Conservation (phyloP, 2,329 filamentous ascomycete genomes). For the Penicillium sp. region DNA sequence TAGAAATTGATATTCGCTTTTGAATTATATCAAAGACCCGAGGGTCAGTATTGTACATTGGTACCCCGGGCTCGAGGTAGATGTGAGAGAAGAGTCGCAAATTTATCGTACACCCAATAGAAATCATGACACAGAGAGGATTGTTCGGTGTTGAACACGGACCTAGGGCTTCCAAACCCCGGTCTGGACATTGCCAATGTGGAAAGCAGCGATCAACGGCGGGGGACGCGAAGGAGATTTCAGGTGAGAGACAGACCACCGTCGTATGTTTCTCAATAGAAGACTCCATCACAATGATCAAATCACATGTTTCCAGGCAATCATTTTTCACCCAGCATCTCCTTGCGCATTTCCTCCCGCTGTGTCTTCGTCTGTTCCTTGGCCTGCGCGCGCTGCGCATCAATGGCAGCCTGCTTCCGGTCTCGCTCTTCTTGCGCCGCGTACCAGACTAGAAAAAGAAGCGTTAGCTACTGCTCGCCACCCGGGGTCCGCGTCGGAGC, state of each 20-base stretch:
- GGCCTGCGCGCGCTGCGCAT: slow-evolving; percentile 25
- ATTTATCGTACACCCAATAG: slow-evolving; percentile 25
- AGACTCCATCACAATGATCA: background rate
- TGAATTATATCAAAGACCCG: background rate
- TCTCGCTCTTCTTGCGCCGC: slow-evolving; percentile 41
- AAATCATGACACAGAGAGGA: slow-evolving; percentile 12
- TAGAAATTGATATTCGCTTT: background rate
- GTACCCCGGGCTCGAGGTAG: background rate
- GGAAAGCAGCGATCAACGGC: background rate
- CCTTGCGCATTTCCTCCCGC: slow-evolving; percentile 43
- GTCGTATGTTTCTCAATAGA: background rate
- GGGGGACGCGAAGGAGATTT: background rate
- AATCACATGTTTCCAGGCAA: background rate
- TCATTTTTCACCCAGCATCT: slow-evolving; percentile 39
- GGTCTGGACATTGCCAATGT: no score
- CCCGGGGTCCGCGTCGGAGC: background rate
- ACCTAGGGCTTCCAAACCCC: background rate
- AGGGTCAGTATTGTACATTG: slow-evolving; percentile 46
- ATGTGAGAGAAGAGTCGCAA: slow-evolving; percentile 5
- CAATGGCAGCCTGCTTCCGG: slow-evolving; percentile 26
- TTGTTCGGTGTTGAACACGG: background rate
- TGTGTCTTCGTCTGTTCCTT: slow-evolving; percentile 38
- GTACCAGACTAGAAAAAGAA: slow-evolving; percentile 38
- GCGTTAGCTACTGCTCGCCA: slow-evolving; percentile 5
- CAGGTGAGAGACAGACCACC: background rate